phyloP scores from a whole-genome alignment of 1,284 basidiomycete genomes.

The Apiotrichum montevideense region DNA sequence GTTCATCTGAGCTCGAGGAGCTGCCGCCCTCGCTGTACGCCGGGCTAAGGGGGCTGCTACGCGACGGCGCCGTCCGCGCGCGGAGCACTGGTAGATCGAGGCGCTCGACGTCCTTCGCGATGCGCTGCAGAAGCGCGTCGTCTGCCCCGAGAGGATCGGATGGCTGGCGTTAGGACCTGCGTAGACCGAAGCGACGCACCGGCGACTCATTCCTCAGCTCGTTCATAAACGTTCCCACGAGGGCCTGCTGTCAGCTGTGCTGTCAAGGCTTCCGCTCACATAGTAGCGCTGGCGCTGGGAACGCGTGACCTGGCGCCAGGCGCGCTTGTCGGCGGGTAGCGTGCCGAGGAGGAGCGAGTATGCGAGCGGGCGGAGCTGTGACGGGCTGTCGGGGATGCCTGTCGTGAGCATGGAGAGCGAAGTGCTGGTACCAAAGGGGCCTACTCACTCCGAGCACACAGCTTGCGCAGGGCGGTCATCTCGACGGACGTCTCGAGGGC shows the following conservation, averaged over 20 bases:
- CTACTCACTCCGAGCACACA: slow-evolving; percentile 26
- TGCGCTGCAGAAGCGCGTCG: slow-evolving; percentile 33
- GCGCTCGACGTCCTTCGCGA: slow-evolving; percentile 38
- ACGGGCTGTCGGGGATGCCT: slow-evolving; percentile 44
- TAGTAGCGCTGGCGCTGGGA: slow-evolving; percentile 32
- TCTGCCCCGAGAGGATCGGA: slow-evolving; percentile 21
- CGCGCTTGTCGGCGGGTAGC: slow-evolving; percentile 29
- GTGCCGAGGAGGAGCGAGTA: slow-evolving; percentile 41
- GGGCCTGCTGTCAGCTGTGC: slow-evolving; percentile 17
- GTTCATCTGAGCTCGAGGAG: slow-evolving; percentile 5
- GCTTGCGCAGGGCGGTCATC: slow-evolving; percentile 29
- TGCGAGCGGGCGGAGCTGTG: slow-evolving; percentile 40
- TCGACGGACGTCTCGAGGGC: slow-evolving; percentile 33
- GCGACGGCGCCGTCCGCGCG: slow-evolving; percentile 12
- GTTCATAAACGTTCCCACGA: slow-evolving; percentile 28
- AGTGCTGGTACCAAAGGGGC: neutral
- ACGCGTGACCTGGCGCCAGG: slow-evolving; percentile 28
- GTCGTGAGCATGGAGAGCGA: too few relatives aligned
- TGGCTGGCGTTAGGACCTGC: slow-evolving; percentile 9
- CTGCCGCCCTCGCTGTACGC: neutral
- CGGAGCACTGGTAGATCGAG: slow-evolving; percentile 36
- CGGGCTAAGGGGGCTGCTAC: slow-evolving; percentile 24
- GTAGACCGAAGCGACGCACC: slow-evolving; percentile 11
- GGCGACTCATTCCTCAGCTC: slow-evolving; percentile 21
- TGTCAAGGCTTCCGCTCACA: slow-evolving; percentile 18